Evolutionary conservation across 352 stramenopile genomes (phyloP), one percentile per base, ranked within the genome.

Genomic region (Aphanomyces cochlioides): DNA sequence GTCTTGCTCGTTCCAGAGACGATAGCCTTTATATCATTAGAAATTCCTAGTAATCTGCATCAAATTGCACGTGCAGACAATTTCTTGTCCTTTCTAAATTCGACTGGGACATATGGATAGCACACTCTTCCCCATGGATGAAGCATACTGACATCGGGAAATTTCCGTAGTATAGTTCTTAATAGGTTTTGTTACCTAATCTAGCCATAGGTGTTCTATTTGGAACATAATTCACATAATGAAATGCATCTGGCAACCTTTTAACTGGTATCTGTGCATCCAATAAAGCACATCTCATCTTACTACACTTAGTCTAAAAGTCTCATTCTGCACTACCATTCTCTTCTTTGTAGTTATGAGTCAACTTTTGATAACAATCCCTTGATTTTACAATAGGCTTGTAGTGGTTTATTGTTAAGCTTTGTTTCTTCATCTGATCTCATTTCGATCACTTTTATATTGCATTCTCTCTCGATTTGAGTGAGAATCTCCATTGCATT

Each of bases 301-400:
- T 53, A 53, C 1, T 53, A 53, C 13, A 53, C 45, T 53, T 53
- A 53, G 13, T 53, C 45, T 53, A 19, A 53, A 53, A 53, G 45
- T 53, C 45, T 53, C 45, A n/a, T 19, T 53, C 45, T 53, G n/a
- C 45, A 19, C 45, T 53, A n/a, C 2, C 45, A 53, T 53, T 53
- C 1, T 53, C 45, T 19, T 53, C 1, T 19, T 53, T 53, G 45
- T 53, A 53, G 45, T 1, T n/a, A 19, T 53, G 13, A 1, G 13
- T 53, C n/a, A 19, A n/a, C 45, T 53, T 53, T 53, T 53, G 1
- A 19, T 53, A 53, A 15, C n/a, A n/a, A 53, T n/a, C n/a, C 13
- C 45, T 53, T 15, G 45, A 15, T 19, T 53, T 53, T 19, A 19
- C n/a, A 53, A 2, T 1, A 53, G 45, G 45, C n/a, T 19, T n/a